Evolutionary conservation across 768 basidiomycete genomes (phyloP).

Genomic region (Chalciporus sphaerocephalus): DNA sequence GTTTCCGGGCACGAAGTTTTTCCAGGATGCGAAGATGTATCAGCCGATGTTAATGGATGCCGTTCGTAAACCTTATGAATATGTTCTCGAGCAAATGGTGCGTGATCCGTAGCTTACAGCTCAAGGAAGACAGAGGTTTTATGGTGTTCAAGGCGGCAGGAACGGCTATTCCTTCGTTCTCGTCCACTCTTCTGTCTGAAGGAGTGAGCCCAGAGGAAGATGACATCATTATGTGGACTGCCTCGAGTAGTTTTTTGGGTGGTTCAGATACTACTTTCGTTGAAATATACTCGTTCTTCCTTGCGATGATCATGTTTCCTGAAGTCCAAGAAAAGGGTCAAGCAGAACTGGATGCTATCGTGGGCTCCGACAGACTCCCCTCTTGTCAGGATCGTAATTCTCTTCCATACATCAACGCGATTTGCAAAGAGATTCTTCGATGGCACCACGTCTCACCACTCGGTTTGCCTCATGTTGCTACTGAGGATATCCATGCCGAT

Average conservation of each 20-base stretch:
- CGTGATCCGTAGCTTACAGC: neutral
- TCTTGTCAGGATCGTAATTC: slow-evolving; percentile 17
- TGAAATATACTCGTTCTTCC: slow-evolving; percentile 22
- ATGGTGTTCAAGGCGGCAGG: slow-evolving; percentile 13
- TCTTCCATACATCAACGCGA: too few species aligned
- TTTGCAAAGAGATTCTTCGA: too few species aligned
- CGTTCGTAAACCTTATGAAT: slow-evolving; percentile 43
- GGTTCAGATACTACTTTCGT: slow-evolving; percentile 52
- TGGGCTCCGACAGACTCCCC: slow-evolving; percentile 22
- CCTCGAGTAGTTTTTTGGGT: slow-evolving; percentile 15
- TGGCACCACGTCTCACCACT: slow-evolving; percentile 18
- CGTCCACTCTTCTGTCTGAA: slow-evolving; percentile 13
- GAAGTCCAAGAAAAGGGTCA: slow-evolving; percentile 23
- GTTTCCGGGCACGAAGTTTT: slow-evolving; percentile 21
- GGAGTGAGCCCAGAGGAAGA: slow-evolving; percentile 15
- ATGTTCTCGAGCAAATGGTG: slow-evolving; percentile 46
- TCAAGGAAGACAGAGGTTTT: too few species aligned
- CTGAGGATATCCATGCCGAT: slow-evolving; percentile 17
- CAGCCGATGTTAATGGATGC: too few species aligned
- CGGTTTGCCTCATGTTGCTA: slow-evolving; percentile 18
- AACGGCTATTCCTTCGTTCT: slow-evolving; percentile 16
- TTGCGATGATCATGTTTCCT: slow-evolving; percentile 24
- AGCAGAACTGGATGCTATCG: slow-evolving; percentile 22
- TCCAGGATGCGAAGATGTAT: too few species aligned
- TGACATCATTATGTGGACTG: slow-evolving; percentile 19